These are phyloP conservation scores for Nyctanthes arbortristis DNA, from an alignment of 257 asterid species.

Conservation along the genomic window DNA sequence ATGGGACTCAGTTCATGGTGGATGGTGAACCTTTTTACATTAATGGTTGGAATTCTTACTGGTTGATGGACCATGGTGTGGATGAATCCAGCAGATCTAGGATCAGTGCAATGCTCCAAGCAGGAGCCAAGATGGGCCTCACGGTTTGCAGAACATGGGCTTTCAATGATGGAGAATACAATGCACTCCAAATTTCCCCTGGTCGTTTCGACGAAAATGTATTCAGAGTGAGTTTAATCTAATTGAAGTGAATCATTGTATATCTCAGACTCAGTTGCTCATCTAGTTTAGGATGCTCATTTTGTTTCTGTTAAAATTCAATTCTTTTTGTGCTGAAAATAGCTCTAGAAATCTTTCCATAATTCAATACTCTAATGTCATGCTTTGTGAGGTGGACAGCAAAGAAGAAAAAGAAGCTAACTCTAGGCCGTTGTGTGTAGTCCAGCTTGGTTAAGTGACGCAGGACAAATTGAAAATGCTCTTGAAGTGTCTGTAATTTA, in stretches of 20 bases:
- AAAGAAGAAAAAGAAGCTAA: neutral
- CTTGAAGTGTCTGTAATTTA: neutral
- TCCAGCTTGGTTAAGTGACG: neutral
- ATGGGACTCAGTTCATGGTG: constrained; percentile 86
- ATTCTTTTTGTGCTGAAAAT: neutral
- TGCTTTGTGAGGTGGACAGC: neutral
- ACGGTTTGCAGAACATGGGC: constrained; percentile 99
- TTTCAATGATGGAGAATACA: constrained; percentile 90
- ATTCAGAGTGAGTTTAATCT: constrained; percentile 69
- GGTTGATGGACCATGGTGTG: constrained; percentile 97
- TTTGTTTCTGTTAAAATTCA: neutral
- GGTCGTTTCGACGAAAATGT: constrained; percentile 84
- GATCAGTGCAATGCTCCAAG: constrained; percentile 64
- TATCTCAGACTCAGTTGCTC: neutral
- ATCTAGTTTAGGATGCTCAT: no score
- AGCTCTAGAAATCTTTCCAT: neutral
- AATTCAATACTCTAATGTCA: neutral
- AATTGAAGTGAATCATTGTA: neutral
- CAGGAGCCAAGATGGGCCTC: constrained; percentile 94
- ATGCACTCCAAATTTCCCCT: constrained; percentile 88
- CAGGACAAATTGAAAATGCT: neutral
- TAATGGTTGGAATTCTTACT: constrained; percentile 97
- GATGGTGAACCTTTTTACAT: constrained; percentile 86
- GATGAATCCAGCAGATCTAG: constrained; percentile 60
- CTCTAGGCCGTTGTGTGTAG: neutral